Evolutionary conservation across 805 yeast species (phyloP).

Genomic region (Sugiyamaella floridensis): DNA sequence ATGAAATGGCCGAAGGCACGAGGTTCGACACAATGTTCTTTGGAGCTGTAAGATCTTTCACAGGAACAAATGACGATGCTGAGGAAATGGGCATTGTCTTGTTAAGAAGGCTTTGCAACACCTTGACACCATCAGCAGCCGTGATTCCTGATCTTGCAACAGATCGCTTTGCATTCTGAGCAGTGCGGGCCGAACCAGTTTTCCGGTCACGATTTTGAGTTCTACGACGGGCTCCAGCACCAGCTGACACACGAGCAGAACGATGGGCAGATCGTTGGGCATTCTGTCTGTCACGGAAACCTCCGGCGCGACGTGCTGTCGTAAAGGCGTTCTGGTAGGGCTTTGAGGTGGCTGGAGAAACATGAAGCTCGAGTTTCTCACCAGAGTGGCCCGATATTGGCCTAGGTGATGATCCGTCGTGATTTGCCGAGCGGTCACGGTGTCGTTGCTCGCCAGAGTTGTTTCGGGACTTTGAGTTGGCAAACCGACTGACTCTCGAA

Average conservation of each 20-base stretch:
- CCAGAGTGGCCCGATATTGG: too few species aligned
- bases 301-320: neutral
- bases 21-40: slow-evolving; percentile 1
- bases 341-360: neutral
- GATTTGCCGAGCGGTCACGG: neutral
- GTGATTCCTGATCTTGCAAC: neutral
- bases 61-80: neutral
- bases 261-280: neutral
- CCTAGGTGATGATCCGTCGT: too few species aligned
- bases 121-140: neutral
- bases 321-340: neutral
- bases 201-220: neutral
- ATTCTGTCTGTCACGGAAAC: neutral
- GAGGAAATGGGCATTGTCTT: neutral
- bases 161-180: neutral
- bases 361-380: neutral
- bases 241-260: neutral
- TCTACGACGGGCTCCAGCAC: neutral
- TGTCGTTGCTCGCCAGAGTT: neutral
- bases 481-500: neutral
- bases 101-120: neutral
- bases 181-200: neutral
- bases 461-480: neutral
- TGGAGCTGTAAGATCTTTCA: slow-evolving; percentile 1
- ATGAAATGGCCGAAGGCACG: slow-evolving; percentile 4